These are phyloP conservation scores for Waltergamsia citrina DNA, from an alignment of 2,329 filamentous ascomycete genomes.

Conservation along the genomic window DNA sequence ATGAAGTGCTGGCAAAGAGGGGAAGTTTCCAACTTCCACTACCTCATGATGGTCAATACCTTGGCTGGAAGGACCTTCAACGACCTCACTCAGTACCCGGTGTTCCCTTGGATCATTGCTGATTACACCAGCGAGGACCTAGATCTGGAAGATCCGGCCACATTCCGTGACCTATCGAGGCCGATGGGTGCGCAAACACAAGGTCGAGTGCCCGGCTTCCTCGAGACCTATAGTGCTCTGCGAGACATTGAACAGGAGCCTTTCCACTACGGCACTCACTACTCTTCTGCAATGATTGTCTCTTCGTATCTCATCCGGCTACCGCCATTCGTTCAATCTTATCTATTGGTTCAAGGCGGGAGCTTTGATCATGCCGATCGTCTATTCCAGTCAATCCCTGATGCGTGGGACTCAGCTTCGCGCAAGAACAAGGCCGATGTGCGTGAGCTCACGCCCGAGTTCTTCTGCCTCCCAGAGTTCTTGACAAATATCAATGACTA, in stretches of 20 bases:
- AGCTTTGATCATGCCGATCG: slow-evolving; percentile 94
- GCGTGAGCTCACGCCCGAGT: slow-evolving; percentile 88
- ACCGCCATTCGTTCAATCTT: slow-evolving; percentile 93
- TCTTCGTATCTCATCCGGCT: slow-evolving; percentile 91
- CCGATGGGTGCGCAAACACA: slow-evolving; percentile 90
- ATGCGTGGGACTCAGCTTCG: slow-evolving; percentile 86
- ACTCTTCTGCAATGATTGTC: slow-evolving; percentile 98
- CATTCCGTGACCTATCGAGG: slow-evolving; percentile 85
- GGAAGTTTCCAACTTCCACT: slow-evolving; percentile 97
- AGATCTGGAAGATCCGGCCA: slow-evolving; percentile 73
- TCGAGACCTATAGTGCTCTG: slow-evolving; percentile 77
- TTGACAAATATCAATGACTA: slow-evolving; percentile 89
- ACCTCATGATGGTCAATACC: slow-evolving; percentile 96
- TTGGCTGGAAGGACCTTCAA: slow-evolving; percentile 97
- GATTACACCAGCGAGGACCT: slow-evolving; percentile 94
- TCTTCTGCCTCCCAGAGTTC: slow-evolving; percentile 95
- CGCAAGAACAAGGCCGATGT: slow-evolving; percentile 89
- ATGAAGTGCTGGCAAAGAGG: slow-evolving; percentile 87
- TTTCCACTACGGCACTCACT: slow-evolving; percentile 97
- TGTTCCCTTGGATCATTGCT: slow-evolving; percentile 94
- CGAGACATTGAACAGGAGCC: slow-evolving; percentile 87
- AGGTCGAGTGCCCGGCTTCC: slow-evolving; percentile 67
- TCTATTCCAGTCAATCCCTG: slow-evolving; percentile 86
- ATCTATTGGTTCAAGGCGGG: slow-evolving; percentile 88
- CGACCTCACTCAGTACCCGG: slow-evolving; percentile 93